Percentiles rank a stretch among this genome's conserved stretches.
Evolutionary conservation across 768 basidiomycete genomes (phyloP).

Genomic region (Mycena floridula): DNA sequence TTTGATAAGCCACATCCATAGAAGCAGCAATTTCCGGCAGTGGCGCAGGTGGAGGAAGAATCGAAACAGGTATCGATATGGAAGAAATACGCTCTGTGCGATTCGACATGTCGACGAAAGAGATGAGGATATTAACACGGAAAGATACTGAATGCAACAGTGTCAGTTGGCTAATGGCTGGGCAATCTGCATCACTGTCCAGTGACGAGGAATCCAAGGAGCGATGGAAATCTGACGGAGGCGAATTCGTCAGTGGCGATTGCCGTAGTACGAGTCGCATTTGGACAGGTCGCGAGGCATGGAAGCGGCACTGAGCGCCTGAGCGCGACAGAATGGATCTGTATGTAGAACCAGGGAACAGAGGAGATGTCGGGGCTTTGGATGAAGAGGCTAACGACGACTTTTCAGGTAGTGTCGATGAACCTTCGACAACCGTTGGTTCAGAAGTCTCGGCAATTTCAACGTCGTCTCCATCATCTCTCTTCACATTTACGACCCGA

Average conservation of each 20-base stretch:
- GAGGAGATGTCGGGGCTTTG: constrained; percentile 32
- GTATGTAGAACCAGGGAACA: constrained; percentile 36
- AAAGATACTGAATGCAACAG: constrained; percentile 83
- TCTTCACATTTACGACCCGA: constrained; percentile 52
- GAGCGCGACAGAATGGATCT: constrained; percentile 68
- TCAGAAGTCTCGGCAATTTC: constrained; percentile 23
- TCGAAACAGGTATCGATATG: constrained; percentile 60
- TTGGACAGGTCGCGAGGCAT: constrained; percentile 65
- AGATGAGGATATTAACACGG: constrained; percentile 62
- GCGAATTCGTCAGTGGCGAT: constrained; percentile 41
- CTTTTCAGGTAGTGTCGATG: constrained; percentile 25
- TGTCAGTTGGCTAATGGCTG: constrained; percentile 74
- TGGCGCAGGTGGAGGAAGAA: constrained; percentile 73
- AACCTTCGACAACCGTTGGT: constrained; percentile 21
- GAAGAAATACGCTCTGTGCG: constrained; percentile 65
- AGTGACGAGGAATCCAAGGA: constrained; percentile 36
- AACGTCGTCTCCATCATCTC: constrained; percentile 35
- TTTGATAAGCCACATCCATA: constrained; percentile 72
- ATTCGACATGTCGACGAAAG: constrained; percentile 67
- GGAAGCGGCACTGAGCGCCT: constrained; percentile 90
- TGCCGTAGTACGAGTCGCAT: constrained; percentile 80
- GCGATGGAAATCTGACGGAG: constrained; percentile 37
- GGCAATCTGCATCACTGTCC: constrained; percentile 59
- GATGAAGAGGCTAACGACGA: constrained; percentile 28
- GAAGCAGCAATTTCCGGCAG: constrained; percentile 71